A percentile compares a stretch with the other conserved stretches of the same genome.
Conservation (phyloP, 129 eudicot genomes). For the Helichrysum umbraculigerum region DNA sequence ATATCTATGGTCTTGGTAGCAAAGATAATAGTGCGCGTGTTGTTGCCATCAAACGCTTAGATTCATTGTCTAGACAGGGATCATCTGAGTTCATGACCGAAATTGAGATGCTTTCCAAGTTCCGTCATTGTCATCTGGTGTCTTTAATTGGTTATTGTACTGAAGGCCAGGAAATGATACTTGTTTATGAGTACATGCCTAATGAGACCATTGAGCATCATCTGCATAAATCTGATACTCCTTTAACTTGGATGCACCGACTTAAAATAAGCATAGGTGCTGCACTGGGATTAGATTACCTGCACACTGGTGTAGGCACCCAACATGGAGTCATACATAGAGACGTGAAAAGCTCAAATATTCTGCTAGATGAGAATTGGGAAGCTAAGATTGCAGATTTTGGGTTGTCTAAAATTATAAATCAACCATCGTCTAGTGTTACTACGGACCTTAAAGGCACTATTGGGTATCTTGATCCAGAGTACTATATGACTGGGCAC, state of each 20-base stretch:
- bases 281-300: conserved; percentile 25
- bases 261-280: conserved; percentile 29
- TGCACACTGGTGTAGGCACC: conserved; percentile 32
- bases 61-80: conserved; percentile 27
- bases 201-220: conserved; percentile 45
- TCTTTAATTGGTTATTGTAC: conserved; percentile 31
- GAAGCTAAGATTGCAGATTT: conserved; percentile 28
- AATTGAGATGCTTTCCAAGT: conserved; percentile 32
- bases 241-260: conserved; percentile 22
- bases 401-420: conserved; percentile 19
- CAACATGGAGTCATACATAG: conserved; percentile 23
- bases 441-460: conserved; percentile 11
- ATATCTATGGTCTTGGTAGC: not conserved
- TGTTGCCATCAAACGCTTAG: conserved; percentile 21
- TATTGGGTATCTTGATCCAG: conserved; percentile 18
- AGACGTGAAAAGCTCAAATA: conserved; percentile 24
- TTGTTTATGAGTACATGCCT: conserved; percentile 47
- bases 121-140: conserved; percentile 33
- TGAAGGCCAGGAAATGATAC: conserved; percentile 34
- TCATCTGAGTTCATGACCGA: conserved; percentile 33
- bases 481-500: not conserved
- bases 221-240: conserved; percentile 19
- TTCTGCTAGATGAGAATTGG: conserved; percentile 22
- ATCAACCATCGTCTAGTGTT: conserved; percentile 21
- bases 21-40: not conserved